A percentile compares a stretch with the other conserved stretches of the same genome.
Conservation (phyloP, 176 grass and related monocot genomes). For the Miscanthus lutarioriparius region DNA sequence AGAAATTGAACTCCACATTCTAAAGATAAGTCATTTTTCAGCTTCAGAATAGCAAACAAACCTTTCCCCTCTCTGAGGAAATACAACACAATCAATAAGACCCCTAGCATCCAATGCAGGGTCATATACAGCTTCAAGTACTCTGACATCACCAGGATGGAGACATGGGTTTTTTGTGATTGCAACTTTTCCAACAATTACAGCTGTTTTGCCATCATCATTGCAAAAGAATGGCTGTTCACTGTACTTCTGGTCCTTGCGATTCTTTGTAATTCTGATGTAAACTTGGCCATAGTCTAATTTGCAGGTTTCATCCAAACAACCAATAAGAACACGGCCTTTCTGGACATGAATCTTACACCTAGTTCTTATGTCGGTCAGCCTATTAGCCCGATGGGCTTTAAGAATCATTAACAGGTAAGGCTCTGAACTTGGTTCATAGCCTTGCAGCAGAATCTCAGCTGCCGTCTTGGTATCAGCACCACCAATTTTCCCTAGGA, state of each 20-base stretch:
- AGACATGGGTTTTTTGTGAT: conserved; percentile 93
- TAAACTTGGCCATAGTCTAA: conserved; percentile 90
- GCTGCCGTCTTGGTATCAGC: conserved; percentile 55
- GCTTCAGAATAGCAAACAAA: conserved; percentile 38
- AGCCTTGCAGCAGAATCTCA: conserved; percentile 77
- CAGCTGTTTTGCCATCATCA: conserved; percentile 48
- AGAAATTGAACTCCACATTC: conserved; percentile 14
- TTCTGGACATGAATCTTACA: conserved; percentile 85
- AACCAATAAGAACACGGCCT: conserved; percentile 90
- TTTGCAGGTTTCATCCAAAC: conserved; percentile 71
- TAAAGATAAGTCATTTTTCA: conserved; percentile 7
- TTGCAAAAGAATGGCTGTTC: conserved; percentile 53
- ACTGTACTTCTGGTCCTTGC: conserved; percentile 55
- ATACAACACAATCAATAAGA: conserved; percentile 80
- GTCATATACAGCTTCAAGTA: conserved; percentile 85
- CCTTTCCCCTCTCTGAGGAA: conserved; percentile 91
- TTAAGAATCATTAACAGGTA: conserved; percentile 87
- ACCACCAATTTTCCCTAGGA: conserved; percentile 59
- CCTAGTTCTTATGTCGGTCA: conserved; percentile 74
- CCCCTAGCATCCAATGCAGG: conserved; percentile 58
- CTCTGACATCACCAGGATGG: conserved; percentile 93
- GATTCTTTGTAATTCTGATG: conserved; percentile 76
- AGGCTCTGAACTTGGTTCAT: conserved; percentile 76
- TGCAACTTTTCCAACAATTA: conserved; percentile 71
- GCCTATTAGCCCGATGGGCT: conserved; percentile 69